Evolutionary conservation across 2,329 filamentous ascomycete species (phyloP), one percentile per base, ranked within the genome.

Genomic region (Trichophaea hybrida): DNA sequence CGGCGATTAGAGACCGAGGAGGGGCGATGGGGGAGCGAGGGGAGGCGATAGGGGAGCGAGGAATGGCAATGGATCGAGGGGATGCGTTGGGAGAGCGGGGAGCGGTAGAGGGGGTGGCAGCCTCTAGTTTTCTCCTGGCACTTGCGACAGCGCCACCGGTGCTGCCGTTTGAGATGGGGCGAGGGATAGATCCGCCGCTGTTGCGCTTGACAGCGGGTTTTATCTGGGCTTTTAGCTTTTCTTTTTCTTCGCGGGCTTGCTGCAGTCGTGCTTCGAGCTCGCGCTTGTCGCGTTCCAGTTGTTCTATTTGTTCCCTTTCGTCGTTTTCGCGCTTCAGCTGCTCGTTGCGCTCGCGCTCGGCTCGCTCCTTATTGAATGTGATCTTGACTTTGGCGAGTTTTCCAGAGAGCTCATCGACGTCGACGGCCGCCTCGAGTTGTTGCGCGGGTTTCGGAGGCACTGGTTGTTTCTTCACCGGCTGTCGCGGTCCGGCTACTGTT

Each of bases 351-450:
- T 52, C n/a, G 24, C 32, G n/a, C 31, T 52, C 24, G 6, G 17
- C 52, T 35, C 34, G 12, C 8, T 55, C 34, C 24, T 64, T 65
- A 46, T 62, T 65, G 51, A 64, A 65, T 4, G 63, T 65, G 31
- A 65, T 59, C 37, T 61, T 63, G 13, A 65, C 51, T 37, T 58
- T 64, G 31, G 51, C 37, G n/a, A 65, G 58, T 43, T 64, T 59
- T 8, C 15, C 58, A 33, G 57, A 32, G 15, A 65, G 51, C 5
- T 63, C 62, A 34, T 59, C 56, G 8, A 61, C 24, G 8, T 61
- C 43, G 37, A 31, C 50, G 5, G 38, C 12, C 13, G 51, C 6
- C 24, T 24, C 24, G 24, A 24, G 24, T 24, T 24, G 24, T 24
- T 24, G 24, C 3, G 24, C 24, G 12, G 59, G 17, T 15, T 17